A percentile compares a stretch with the other conserved stretches of the same genome.
These are phyloP conservation scores for Apiotrichum laibachii DNA, from an alignment of 1,284 basidiomycete genomes.

Conservation along the genomic window DNA sequence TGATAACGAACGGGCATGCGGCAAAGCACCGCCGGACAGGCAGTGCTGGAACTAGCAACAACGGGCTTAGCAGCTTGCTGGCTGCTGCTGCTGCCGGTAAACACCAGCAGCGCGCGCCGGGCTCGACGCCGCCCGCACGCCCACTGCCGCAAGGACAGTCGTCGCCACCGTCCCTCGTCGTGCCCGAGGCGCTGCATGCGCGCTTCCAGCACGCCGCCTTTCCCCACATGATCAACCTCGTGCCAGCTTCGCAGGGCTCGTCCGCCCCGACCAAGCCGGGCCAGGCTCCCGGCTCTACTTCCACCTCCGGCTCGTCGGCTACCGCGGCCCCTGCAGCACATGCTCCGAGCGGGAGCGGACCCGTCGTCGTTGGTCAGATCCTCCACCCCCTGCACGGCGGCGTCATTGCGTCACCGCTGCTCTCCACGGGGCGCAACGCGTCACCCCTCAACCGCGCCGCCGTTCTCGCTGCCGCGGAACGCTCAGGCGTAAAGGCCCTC, in stretches of 20 bases:
- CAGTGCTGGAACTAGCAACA: too few relatives aligned
- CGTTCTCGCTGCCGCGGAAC: conserved; percentile 1
- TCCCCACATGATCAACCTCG: conserved; percentile 3
- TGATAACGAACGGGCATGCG: background rate
- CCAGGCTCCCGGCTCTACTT: background rate
- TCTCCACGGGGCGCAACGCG: background rate
- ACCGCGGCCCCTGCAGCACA: too few relatives aligned
- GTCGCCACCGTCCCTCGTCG: background rate
- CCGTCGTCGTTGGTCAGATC: background rate
- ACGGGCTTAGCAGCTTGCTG: too few relatives aligned
- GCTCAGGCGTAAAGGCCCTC: conserved; percentile 1
- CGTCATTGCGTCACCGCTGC: background rate
- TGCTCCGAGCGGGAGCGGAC: background rate
- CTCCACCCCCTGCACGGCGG: background rate
- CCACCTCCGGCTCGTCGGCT: too few relatives aligned
- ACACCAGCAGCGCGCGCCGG: too few relatives aligned
- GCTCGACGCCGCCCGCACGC: too few relatives aligned
- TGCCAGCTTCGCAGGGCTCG: background rate
- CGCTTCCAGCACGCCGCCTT: conserved; percentile 4
- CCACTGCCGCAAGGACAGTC: too few relatives aligned
- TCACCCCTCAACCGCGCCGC: conserved; percentile 3
- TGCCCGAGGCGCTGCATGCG: background rate
- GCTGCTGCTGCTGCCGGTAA: too few relatives aligned
- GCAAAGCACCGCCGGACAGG: background rate
- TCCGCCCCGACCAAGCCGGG: background rate